phyloP scores from a whole-genome alignment of 208 protist genomes.

The Leishmania braziliensis region DNA sequence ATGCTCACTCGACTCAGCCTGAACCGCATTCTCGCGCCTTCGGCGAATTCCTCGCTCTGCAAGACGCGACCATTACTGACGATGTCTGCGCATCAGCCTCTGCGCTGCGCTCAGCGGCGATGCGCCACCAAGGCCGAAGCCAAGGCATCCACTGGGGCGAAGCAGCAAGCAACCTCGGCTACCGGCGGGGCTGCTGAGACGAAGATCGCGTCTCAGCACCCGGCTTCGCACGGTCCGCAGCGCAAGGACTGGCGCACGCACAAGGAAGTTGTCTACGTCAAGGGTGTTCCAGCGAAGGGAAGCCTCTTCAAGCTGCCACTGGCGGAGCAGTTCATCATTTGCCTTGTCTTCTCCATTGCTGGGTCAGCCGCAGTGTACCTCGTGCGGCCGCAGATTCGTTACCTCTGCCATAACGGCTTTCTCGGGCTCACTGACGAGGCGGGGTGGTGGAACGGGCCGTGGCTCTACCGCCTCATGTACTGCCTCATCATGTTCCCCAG shows the following conservation, averaged over 20 bases:
- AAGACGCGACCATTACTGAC: background rate
- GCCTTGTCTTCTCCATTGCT: conserved; percentile 80
- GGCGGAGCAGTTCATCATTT: conserved; percentile 81
- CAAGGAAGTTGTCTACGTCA: conserved; percentile 79
- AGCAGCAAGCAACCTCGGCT: conserved; percentile 29
- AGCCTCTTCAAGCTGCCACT: conserved; percentile 76
- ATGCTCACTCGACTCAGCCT: conserved; percentile 9
- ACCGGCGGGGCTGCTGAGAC: conserved; percentile 23
- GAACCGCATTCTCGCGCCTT: background rate
- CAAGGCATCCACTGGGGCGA: conserved; percentile 27
- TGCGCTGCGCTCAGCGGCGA: conserved; percentile 18
- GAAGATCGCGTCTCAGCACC: conserved; percentile 20
- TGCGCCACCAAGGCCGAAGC: conserved; percentile 35
- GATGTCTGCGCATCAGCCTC: background rate
- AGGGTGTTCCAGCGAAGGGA: conserved; percentile 79
- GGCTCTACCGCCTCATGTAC: conserved; percentile 85
- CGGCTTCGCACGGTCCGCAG: conserved; percentile 34
- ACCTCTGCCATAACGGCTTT: conserved; percentile 74
- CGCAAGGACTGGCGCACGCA: conserved; percentile 83
- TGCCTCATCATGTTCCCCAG: conserved; percentile 79
- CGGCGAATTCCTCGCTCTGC: conserved; percentile 2
- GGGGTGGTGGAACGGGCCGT: conserved; percentile 78
- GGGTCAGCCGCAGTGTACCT: conserved; percentile 67
- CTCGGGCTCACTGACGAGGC: conserved; percentile 74
- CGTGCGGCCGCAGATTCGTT: conserved; percentile 75